Conservation (phyloP, 2,329 filamentous ascomycete species). For the Lithohypha guttulata region DNA sequence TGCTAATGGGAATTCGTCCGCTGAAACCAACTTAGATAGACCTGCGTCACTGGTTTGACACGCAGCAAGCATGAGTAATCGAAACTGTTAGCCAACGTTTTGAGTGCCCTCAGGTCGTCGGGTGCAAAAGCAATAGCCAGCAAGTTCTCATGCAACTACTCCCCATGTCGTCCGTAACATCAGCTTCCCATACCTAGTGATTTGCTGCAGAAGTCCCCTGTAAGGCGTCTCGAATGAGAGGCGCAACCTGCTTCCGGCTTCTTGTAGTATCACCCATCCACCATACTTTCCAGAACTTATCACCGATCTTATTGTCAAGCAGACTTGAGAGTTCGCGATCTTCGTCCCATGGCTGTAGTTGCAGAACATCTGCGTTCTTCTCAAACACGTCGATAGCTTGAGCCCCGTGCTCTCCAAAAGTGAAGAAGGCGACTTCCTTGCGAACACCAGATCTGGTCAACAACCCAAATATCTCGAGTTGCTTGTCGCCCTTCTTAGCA, state of each 20-base stretch:
- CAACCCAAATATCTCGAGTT: conserved; percentile 44
- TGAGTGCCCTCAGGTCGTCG: too few relatives aligned
- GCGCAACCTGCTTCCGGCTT: conserved; percentile 54
- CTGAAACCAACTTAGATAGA: too few relatives aligned
- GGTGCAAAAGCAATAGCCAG: too few relatives aligned
- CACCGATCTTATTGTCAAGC: conserved; percentile 17
- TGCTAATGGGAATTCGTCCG: too few relatives aligned
- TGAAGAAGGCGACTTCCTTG: conserved; percentile 22
- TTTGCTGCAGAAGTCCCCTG: too few relatives aligned
- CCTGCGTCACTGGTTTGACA: too few relatives aligned
- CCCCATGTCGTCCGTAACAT: too few relatives aligned
- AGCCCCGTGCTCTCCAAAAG: conserved; percentile 42
- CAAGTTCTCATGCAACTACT: too few relatives aligned
- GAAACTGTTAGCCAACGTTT: too few relatives aligned
- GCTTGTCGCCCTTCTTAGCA: conserved; percentile 28
- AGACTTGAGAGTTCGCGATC: conserved; percentile 28
- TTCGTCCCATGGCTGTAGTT: conserved; percentile 34
- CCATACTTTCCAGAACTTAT: conserved; percentile 39
- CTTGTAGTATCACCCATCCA: conserved; percentile 45
- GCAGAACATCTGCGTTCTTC: conserved; percentile 32
- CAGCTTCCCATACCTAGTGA: too few relatives aligned
- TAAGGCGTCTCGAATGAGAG: conserved; percentile 42
- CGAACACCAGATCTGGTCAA: conserved; percentile 47
- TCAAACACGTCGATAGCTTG: conserved; percentile 37
- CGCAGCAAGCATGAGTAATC: too few relatives aligned